Conservation (phyloP, 495 filamentous ascomycete genomes). For the Xeromyces bisporus region DNA sequence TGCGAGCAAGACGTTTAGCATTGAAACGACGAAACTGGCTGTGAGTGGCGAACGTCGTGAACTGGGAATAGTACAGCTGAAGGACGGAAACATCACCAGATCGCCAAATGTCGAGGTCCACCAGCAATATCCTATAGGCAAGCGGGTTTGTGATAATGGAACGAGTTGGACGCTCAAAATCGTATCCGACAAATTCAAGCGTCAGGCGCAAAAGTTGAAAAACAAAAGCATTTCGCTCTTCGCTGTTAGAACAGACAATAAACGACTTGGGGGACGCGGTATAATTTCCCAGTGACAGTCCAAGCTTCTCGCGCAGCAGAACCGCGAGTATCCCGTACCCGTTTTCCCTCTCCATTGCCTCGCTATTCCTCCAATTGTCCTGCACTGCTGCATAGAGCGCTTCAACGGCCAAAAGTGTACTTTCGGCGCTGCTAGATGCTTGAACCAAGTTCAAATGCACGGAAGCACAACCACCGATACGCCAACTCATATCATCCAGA, state of each 20-base stretch:
- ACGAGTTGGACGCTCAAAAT: slow-evolving; percentile 53
- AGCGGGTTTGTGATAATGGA: slow-evolving; percentile 92
- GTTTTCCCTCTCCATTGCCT: slow-evolving; percentile 92
- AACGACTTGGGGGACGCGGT: slow-evolving; percentile 18
- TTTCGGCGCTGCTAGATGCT: slow-evolving; percentile 47
- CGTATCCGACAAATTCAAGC: slow-evolving; percentile 75
- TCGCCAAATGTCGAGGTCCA: slow-evolving; percentile 87
- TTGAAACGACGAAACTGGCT: slow-evolving; percentile 93
- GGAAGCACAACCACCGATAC: slow-evolving; percentile 70
- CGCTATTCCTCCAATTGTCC: slow-evolving; percentile 90
- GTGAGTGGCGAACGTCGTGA: slow-evolving; percentile 59
- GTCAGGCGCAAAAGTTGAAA: slow-evolving; percentile 58
- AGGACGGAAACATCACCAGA: slow-evolving; percentile 56
- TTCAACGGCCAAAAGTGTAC: slow-evolving; percentile 58
- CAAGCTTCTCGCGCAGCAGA: slow-evolving; percentile 61
- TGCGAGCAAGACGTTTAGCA: slow-evolving; percentile 61
- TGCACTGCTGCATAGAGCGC: slow-evolving; percentile 70
- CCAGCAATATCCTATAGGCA: slow-evolving; percentile 76
- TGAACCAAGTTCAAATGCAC: slow-evolving; percentile 74
- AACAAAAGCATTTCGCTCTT: slow-evolving; percentile 45
- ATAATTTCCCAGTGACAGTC: slow-evolving; percentile 16
- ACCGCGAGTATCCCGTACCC: slow-evolving; percentile 78
- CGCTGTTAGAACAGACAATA: slow-evolving; percentile 13
- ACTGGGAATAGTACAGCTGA: slow-evolving; percentile 82
- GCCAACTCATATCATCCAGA: slow-evolving; percentile 86